Base-by-base conservation (phyloP, 2,329 filamentous ascomycete genomes). In the Aspergillus sp. region DNA sequence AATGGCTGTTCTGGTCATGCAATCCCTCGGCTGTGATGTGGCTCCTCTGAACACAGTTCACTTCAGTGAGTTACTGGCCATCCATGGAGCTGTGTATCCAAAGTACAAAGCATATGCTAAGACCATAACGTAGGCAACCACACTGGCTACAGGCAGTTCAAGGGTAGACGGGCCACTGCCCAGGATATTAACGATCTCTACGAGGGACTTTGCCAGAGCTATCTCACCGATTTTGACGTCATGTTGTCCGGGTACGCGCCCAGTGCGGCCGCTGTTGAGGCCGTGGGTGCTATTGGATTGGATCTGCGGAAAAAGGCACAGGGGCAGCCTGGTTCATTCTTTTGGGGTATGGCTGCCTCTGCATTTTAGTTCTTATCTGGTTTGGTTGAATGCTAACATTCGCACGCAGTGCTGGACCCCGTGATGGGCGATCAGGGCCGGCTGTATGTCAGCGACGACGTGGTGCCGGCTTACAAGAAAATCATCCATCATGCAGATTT, bases 391-490 rank as follows among this genome's bases (percentile, higher is more conserved):
- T 42, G 5, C 39, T 10, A 32, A 29, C 12, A 36, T 52, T 19
- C 19, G 19, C 19, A 19, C 19, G 19, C 19, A 82, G 88, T 95
- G 2, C 77, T 98, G 28, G 93, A 98, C 65, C 93, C 94, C 0
- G 93, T 98, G 42, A 98, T 98, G 93, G 93, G 93, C 29, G 93
- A 98, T 64, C 89, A 96, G 60, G 93, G 89, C 43, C 81, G 79
- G 55, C 75, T 98, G 8, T 98, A 98, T 62, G 91, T 98, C 5
- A 86, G 85, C 4, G 83, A 91, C 57, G 88, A 94, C 53, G 88
- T 94, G 3, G 86, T 97, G 10, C 90, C 90, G 0, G 89, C 86
- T 9, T 98, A 97, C 68, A 91, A 88, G 69, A 75, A 75, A 27
- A 74, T 95, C 48, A 73, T 97, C 26, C 77, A 77, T 33, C 78